phyloP scores from a whole-genome alignment of 1,284 basidiomycete species.

The Naganishia albida region DNA sequence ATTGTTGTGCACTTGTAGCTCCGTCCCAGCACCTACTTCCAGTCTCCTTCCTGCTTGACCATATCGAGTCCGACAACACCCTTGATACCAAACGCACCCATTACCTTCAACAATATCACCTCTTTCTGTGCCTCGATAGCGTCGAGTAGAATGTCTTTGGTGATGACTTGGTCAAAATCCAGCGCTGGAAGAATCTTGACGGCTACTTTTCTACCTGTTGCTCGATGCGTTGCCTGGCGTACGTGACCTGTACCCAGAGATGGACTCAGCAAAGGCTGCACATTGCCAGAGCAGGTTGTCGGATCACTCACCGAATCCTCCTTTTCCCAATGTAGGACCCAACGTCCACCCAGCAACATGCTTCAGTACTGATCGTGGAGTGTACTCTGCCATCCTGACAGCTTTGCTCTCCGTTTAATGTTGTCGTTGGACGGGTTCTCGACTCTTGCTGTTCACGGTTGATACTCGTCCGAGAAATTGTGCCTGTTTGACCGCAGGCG shows the following conservation, averaged over 20 bases:
- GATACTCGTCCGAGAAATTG: no score
- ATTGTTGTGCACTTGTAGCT: no score
- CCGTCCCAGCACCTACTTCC: conserved; percentile 45
- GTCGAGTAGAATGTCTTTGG: conserved; percentile 44
- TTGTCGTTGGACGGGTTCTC: not conserved
- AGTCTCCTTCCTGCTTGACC: conserved; percentile 48
- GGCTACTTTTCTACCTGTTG: conserved; percentile 45
- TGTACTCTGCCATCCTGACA: conserved; percentile 27
- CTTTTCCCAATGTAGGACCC: conserved; percentile 47
- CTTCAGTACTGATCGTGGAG: conserved; percentile 36
- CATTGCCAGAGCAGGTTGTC: not conserved
- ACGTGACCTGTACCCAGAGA: conserved; percentile 47
- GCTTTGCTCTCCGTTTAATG: not conserved
- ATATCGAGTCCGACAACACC: conserved; percentile 50
- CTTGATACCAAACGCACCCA: conserved; percentile 44
- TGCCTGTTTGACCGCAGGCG: no score
- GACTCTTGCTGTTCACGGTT: not conserved
- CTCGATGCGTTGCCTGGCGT: conserved; percentile 47
- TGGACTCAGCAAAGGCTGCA: not conserved
- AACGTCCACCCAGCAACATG: conserved; percentile 47
- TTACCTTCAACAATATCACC: conserved; percentile 49
- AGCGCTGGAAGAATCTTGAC: conserved; percentile 54
- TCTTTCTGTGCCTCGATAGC: conserved; percentile 53
- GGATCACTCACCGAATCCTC: conserved; percentile 47
- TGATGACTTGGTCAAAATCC: conserved; percentile 26